A percentile compares a stretch with the other conserved stretches of the same genome.
Evolutionary conservation across 371 early-diverging fungal species (phyloP).

Genomic region (Mucor irregularis): DNA sequence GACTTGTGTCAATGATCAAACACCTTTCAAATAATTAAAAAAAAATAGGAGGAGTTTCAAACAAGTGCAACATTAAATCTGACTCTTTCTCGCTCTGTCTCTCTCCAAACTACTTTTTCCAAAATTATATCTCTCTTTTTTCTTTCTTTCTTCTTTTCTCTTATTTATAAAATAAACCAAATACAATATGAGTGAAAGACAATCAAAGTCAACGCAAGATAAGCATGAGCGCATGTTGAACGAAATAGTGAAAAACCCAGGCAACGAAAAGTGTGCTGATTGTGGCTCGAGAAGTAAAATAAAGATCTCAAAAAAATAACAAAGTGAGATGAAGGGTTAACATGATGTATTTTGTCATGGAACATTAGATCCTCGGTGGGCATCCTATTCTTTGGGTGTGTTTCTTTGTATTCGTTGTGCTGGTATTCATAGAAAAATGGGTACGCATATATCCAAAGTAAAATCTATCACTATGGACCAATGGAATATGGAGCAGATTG

Average conservation of each 20-base stretch:
- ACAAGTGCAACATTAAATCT: background rate
- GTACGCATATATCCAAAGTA: conserved; percentile 92
- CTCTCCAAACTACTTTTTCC: too few relatives aligned
- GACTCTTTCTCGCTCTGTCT: background rate
- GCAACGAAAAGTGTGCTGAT: conserved; percentile 82
- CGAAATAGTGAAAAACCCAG: conserved; percentile 72
- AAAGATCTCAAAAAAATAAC: background rate
- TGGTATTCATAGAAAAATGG: conserved; percentile 91
- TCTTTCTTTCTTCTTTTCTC: background rate
- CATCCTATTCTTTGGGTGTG: conserved; percentile 91
- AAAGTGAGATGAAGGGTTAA: background rate
- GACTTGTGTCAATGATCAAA: conserved; percentile 36
- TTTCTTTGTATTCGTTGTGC: conserved; percentile 96
- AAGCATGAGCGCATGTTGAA: conserved; percentile 63
- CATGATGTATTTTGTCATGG: background rate
- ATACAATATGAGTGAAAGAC: conserved; percentile 42
- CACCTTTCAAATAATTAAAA: conserved; percentile 28
- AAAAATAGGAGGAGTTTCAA: background rate
- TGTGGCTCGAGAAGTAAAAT: conserved; percentile 72
- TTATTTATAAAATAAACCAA: background rate
- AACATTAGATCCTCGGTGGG: conserved; percentile 91
- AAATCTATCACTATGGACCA: conserved; percentile 91
- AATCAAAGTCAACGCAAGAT: conserved; percentile 45
- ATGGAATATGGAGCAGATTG: conserved; percentile 93
- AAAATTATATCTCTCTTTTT: background rate